Conservation (phyloP, 192 early-diverging fungal species). For the Podochytrium sp. region DNA sequence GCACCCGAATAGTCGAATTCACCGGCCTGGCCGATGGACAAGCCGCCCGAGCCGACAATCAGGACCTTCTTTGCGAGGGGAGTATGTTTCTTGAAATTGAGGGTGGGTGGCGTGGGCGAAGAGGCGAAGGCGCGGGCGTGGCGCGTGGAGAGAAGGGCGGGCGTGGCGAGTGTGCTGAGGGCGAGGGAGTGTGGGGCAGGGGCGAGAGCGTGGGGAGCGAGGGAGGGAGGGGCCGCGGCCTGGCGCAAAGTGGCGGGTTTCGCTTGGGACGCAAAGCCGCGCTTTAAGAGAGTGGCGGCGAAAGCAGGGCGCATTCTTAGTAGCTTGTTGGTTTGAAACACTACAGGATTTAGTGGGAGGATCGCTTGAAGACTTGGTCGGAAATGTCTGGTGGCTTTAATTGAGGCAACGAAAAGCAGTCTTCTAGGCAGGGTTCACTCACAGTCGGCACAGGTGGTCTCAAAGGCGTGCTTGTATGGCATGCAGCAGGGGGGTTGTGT, state of each 20-base stretch:
- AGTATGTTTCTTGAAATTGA: neutral
- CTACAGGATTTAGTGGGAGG: neutral
- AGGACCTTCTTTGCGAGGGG: conserved; percentile 72
- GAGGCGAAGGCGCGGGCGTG: neutral
- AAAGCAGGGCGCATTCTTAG: neutral
- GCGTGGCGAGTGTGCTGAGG: neutral
- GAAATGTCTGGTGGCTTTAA: neutral
- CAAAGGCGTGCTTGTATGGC: conserved; percentile 3
- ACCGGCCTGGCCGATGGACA: conserved; percentile 96
- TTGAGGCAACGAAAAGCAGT: neutral
- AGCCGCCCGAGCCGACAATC: conserved; percentile 92
- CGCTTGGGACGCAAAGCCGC: no score
- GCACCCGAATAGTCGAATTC: conserved; percentile 98
- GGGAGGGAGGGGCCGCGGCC: neutral
- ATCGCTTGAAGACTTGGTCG: neutral
- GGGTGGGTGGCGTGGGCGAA: neutral
- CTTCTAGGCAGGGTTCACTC: neutral
- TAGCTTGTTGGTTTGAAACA: neutral
- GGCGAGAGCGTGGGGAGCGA: neutral
- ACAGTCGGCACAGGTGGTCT: neutral
- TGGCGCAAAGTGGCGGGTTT: no score
- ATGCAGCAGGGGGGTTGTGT: neutral
- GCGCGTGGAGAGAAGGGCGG: neutral
- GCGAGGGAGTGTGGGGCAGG: neutral
- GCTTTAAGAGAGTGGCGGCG: neutral